Conservation (phyloP, 2,329 filamentous ascomycete species). For the Dothideomycetidae sp. region DNA sequence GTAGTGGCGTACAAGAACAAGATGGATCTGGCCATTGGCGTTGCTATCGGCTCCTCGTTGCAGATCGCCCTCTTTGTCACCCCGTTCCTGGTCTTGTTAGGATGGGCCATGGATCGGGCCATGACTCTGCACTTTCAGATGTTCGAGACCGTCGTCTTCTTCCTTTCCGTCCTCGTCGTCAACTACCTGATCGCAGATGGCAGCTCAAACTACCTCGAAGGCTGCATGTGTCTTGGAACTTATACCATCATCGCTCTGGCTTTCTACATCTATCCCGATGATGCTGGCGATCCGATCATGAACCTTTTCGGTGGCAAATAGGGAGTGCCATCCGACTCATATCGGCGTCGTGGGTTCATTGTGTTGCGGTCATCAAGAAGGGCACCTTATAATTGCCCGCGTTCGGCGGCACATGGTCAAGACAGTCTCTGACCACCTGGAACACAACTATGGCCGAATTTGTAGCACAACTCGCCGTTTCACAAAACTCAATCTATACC, state of each 20-base stretch:
- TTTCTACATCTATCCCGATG: slow-evolving; percentile 47
- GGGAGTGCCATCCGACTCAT: no score
- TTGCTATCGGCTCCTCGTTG: slow-evolving; percentile 51
- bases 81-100: slow-evolving; percentile 42
- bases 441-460: no score
- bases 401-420: no score
- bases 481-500: no score
- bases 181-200: slow-evolving; percentile 80
- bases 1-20: slow-evolving; percentile 51
- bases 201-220: slow-evolving; percentile 75
- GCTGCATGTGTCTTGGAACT: slow-evolving; percentile 43
- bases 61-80: slow-evolving; percentile 47
- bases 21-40: slow-evolving; percentile 53
- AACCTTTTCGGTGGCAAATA: slow-evolving; percentile 1
- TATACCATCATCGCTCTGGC: slow-evolving; percentile 47
- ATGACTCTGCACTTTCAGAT: slow-evolving; percentile 69
- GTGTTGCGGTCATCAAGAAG: no score
- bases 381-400: no score
- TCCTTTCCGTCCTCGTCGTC: slow-evolving; percentile 71
- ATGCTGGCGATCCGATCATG: slow-evolving; percentile 22
- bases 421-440: no score
- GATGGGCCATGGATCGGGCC: slow-evolving; percentile 38
- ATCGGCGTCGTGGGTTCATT: no score
- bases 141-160: slow-evolving; percentile 78
- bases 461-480: no score